Base-by-base conservation (phyloP, 306 rosid genomes). In the Castanospermum australe region DNA sequence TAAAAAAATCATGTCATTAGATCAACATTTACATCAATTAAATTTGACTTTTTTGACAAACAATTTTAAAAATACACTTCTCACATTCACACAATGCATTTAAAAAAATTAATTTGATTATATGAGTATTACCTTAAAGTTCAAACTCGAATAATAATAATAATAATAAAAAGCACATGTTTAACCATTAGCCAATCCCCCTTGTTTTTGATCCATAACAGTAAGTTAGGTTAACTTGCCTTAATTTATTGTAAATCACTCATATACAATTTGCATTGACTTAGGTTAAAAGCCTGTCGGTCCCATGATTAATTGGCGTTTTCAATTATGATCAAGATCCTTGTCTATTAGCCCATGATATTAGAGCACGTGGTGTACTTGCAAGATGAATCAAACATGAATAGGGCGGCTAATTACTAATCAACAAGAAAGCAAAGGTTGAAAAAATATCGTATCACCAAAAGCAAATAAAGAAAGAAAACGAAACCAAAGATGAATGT, bases 191-290 rank as follows among this genome's bases (percentile, higher is more conserved):
- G n/a, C n/a, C n/a, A n/a, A n/a, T n/a, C n/a, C n/a, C n/a, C n/a
- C n/a, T n/a, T 20, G 6, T 8, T 7, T 52, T 32, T 5, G 6
- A 15, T 32, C 41, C 4, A 39, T 0, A 36, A 25, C 24, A 72
- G 75, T 25, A 15, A 20, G 54, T 56, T 81, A 56, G 84, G 71
- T 81, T 65, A 55, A 15, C 39, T 52, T 47, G 44, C 36, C 13
- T 25, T 20, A 7, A 18, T 55, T 73, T 33, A 22, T 59, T 52
- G 24, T 11, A 75, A 45, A 47, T 68, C 48, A 67, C 71, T 71
- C 73, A 20, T 39, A 50, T 70, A 76, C 69, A 54, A 82, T 68
- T 62, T 63, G 71, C 66, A 68, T 81, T 81, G 81, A 81, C 85
- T 67, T 75, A 57, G 14, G 71, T 56, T 65, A 55, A 11, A 45